phyloP scores from a whole-genome alignment of 192 early-diverging fungal species.

The Coemansia sp. region DNA sequence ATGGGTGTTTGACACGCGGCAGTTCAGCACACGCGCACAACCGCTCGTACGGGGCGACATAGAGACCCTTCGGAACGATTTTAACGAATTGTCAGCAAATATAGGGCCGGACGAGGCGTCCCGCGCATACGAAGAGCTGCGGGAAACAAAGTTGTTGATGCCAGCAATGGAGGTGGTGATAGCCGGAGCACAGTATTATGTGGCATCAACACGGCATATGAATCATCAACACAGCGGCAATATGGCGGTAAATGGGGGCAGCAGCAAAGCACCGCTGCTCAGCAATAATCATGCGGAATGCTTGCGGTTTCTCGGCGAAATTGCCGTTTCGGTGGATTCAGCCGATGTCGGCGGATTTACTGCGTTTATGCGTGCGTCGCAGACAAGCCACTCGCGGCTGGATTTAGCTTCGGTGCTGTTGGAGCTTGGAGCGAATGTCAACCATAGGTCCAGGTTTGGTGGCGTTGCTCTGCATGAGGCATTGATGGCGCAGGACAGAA shows the following conservation, averaged over 20 bases:
- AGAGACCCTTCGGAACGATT: constrained; percentile 11
- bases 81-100: not conserved
- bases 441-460: constrained; percentile 48
- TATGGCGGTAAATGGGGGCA: not conserved
- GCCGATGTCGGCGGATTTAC: constrained; percentile 49
- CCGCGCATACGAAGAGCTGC: constrained; percentile 17
- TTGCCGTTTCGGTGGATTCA: constrained; percentile 29
- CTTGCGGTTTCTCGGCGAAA: constrained; percentile 21
- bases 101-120: not conserved
- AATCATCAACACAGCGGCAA: not conserved
- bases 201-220: constrained; percentile 2
- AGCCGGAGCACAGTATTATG: constrained; percentile 47
- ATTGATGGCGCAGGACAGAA: constrained; percentile 48
- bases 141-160: constrained; percentile 39
- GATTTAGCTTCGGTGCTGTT: constrained; percentile 40
- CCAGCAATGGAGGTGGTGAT: constrained; percentile 54
- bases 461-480: constrained; percentile 51
- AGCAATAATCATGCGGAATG: constrained; percentile 22
- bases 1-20: constrained; percentile 34
- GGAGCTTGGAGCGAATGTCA: constrained; percentile 40
- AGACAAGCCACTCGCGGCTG: constrained; percentile 36
- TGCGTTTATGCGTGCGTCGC: constrained; percentile 52
- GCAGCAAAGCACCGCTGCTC: not conserved
- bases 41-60: constrained; percentile 43
- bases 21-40: constrained; percentile 35